Evolutionary conservation across 169 alveolate species (phyloP), one percentile per base, ranked within the genome.

Genomic region (Cryptosporidium andersoni): DNA sequence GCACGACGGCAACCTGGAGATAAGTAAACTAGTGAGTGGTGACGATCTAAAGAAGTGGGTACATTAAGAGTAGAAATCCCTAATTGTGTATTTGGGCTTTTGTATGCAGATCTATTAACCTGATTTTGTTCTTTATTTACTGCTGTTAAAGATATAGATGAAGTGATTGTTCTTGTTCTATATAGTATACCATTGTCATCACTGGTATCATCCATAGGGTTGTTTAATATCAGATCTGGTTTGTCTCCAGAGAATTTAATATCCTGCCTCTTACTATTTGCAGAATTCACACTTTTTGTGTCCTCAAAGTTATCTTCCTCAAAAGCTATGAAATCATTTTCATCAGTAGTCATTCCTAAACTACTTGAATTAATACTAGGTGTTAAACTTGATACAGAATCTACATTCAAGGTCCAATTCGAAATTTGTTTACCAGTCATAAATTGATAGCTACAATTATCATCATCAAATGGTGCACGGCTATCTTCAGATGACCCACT

Each of bases 401-500:
- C 25, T 25, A 25, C 25, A 25, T 25, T 25, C 25, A 25, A 25
- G 25, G 25, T 25, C 25, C 25, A 25, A 25, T 25, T 25, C 25
- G 25, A 25, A 25, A 25, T 25, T 25, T 25, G 25, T 25, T 25
- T 25, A 0, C 25, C 25, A 0, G 25, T 25, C 25, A 25, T 0
- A 25, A 25, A 25, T 0, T 25, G 25, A 25, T 25, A n/a, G 25
- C 25, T 25, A 25, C 0, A 25, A 25, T 25, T 25, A 25, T 62
- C 67, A 40, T 62, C 67, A 37, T 67, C 82, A 67, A 67, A 67
- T 11, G 82, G 65, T 4, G 82, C 82, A 14, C 82, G 51, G 52
- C 82, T 67, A 16, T 52, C 16, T n/a, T 63, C 53, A 48, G 82
- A 67, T 16, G 8, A 16, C 8, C 34, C 63, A 7, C 34, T 37